Base-by-base conservation (phyloP, 805 yeast species). In the Lipomyces kockii region DNA sequence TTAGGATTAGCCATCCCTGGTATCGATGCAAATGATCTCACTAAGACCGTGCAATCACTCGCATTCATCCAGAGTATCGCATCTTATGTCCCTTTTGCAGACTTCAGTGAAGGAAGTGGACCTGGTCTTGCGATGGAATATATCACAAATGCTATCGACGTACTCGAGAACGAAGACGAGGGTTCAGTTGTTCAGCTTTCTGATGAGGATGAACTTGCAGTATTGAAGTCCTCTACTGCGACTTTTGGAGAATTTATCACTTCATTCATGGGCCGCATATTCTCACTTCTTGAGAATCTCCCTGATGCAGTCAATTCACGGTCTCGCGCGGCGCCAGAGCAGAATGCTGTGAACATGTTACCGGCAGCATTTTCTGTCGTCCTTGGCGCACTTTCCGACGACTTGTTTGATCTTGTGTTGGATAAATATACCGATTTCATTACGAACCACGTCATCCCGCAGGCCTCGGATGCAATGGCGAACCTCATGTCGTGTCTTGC, bases 11-110 rank as follows among this genome's bases (percentile, higher is more conserved):
- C 88, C 1, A 76, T 92, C 7, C 90, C 92, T 0, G 97, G 95
- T 37, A 87, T 95, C 35, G 98, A 95, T 76, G 85, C 93, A 0
- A 95, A 93, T 76, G 99, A 95, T 77, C 82, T 92, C 60, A 83
- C 82, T 14, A 86, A 93, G 75, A 88, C 97, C 0, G 82, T 87
- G 17, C 83, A 86, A 61, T 84, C 97, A 0, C 78, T 93, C 53
- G 85, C 87, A 66, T 83, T 90, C 22, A 83, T 95, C 64, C 89
- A 91, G 11, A 82, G 91, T 0, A 84, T 89, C 29, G 88, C 92
- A 0, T 81, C 89, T 6, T 89, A 87, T 64, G 85, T 90, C 2
- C 97, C 97, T 0, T 82, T 92, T 68, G 80, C 81, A 35, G 91
- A 89, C 73, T 74, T 90, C 11, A 83, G 84, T 9, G 79, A 79